phyloP scores from a whole-genome alignment of 208 protist species.

The Strigomonas culicis region DNA sequence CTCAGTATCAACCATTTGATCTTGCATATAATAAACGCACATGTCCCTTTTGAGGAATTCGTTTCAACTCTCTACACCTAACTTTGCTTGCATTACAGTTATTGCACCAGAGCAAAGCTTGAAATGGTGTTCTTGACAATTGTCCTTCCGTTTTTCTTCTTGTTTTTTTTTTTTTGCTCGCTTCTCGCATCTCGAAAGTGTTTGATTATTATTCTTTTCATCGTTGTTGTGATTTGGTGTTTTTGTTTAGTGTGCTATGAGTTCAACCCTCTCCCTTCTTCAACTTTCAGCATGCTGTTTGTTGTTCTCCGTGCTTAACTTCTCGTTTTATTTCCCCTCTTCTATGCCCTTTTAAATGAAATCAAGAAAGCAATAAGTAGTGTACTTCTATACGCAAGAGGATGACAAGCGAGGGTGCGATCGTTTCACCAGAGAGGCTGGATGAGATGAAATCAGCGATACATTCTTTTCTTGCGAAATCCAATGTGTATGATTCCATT shows the following conservation, averaged over 20 bases:
- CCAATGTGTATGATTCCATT: slow-evolving; percentile 86
- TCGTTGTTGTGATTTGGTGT: background rate
- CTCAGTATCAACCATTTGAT: too few relatives aligned
- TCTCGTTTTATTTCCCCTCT: slow-evolving; percentile 10
- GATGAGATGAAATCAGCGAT: slow-evolving; percentile 64
- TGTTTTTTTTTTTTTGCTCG: background rate
- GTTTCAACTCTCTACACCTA: slow-evolving; percentile 13
- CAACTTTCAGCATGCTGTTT: slow-evolving; percentile 13
- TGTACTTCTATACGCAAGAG: slow-evolving; percentile 1
- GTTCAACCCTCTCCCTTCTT: slow-evolving; percentile 9
- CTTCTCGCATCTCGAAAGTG: background rate
- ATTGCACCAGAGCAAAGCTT: background rate
- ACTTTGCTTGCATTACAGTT: slow-evolving; percentile 9
- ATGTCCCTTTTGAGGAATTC: background rate
- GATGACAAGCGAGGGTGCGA: slow-evolving; percentile 4
- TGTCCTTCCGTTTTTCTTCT: background rate
- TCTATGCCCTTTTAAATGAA: slow-evolving; percentile 20
- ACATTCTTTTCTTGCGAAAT: slow-evolving; percentile 73
- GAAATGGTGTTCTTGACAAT: background rate
- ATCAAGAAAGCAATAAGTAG: background rate
- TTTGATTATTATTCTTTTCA: background rate
- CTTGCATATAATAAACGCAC: too few relatives aligned
- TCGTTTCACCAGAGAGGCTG: slow-evolving; percentile 23
- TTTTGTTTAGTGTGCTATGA: slow-evolving; percentile 1
- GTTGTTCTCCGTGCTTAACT: slow-evolving; percentile 23